A percentile compares a stretch with the other conserved stretches of the same genome.
Conservation (phyloP, 441 rosid genomes). For the Codiaeum variegatum region DNA sequence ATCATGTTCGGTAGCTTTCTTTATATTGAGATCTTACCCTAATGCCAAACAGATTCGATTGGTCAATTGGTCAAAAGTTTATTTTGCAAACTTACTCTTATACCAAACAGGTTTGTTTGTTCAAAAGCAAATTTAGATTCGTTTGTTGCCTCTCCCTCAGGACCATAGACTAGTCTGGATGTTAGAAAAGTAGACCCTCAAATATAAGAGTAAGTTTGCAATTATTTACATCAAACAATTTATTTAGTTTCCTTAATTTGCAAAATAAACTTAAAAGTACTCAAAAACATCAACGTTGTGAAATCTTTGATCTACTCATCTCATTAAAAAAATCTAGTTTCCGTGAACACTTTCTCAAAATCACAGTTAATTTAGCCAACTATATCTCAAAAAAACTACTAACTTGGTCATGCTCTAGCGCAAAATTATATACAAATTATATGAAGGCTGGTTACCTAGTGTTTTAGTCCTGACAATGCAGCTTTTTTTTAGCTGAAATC, state of each 20-base stretch:
- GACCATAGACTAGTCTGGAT: too few species aligned
- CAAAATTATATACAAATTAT: not conserved
- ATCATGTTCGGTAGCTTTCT: not conserved
- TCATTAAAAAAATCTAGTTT: not conserved
- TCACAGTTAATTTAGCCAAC: not conserved
- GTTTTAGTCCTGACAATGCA: not conserved
- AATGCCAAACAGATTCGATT: not conserved
- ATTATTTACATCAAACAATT: too few species aligned
- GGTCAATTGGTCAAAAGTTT: not conserved
- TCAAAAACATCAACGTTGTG: not conserved
- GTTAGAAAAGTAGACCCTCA: too few species aligned
- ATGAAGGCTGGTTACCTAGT: not conserved
- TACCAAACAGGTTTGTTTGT: too few species aligned
- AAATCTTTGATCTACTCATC: too few species aligned
- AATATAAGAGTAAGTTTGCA: too few species aligned
- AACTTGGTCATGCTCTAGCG: not conserved
- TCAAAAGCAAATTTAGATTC: not conserved
- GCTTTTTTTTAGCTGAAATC: not conserved
- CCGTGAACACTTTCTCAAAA: not conserved
- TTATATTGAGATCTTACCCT: not conserved
- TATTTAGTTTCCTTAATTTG: too few species aligned
- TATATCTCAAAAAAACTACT: not conserved
- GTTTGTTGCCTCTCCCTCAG: too few species aligned
- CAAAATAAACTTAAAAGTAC: not conserved
- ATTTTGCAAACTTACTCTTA: not conserved